Conservation (phyloP, 345 rosid species). For the Physaria fendleri region DNA sequence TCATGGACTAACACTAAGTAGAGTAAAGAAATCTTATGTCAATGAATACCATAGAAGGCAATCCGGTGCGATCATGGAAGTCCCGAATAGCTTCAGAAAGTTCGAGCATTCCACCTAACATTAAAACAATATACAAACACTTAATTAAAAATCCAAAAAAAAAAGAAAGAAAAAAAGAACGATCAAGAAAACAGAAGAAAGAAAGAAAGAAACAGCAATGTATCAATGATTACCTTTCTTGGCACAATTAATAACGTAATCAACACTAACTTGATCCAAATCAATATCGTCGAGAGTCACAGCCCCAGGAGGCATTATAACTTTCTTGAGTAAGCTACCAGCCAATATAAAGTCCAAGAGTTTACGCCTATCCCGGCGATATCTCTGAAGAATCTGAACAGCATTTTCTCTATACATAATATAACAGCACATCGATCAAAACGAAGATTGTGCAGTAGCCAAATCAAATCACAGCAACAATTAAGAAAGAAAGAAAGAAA, state of each 20-base stretch:
- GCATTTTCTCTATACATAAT: constrained; percentile 51
- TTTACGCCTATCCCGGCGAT: constrained; percentile 74
- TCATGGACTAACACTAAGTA: too few relatives aligned
- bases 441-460: too few relatives aligned
- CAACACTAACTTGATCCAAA: constrained; percentile 98
- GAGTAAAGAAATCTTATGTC: too few relatives aligned
- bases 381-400: constrained; percentile 73
- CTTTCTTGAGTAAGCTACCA: constrained; percentile 87
- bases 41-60: constrained; percentile 86
- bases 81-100: constrained; percentile 95
- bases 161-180: too few relatives aligned
- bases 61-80: constrained; percentile 70
- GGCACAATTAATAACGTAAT: constrained; percentile 80
- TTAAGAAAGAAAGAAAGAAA: too few relatives aligned
- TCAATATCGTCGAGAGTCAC: constrained; percentile 93
- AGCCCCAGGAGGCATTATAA: constrained; percentile 96
- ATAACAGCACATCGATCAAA: not conserved
- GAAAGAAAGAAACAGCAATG: not conserved
- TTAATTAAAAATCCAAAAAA: not conserved
- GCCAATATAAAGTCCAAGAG: constrained; percentile 81
- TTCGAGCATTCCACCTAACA: constrained; percentile 78
- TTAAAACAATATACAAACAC: not conserved
- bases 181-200: constrained; percentile 9
- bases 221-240: constrained; percentile 83
- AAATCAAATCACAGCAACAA: too few relatives aligned